Evolutionary conservation across 768 basidiomycete species (phyloP).

Genomic region (Tremella yokohamensis): DNA sequence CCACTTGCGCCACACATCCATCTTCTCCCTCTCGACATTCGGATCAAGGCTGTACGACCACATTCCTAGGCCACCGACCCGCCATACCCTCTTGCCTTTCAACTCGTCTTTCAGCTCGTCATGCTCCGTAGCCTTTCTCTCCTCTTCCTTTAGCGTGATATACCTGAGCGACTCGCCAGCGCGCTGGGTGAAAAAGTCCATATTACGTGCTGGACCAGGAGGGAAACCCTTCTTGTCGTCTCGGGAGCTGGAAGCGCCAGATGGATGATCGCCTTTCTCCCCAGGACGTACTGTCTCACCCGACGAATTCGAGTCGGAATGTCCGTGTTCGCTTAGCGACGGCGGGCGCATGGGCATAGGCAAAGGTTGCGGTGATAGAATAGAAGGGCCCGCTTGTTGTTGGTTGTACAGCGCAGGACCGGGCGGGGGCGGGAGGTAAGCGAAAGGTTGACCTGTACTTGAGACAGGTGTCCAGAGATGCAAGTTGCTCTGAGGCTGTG

Average conservation of each 20-base stretch:
- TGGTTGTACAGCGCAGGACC: background rate
- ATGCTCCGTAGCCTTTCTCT: slow-evolving; percentile 20
- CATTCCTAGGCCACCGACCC: slow-evolving; percentile 38
- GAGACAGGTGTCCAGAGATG: slow-evolving; percentile 40
- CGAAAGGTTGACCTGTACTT: slow-evolving; percentile 7
- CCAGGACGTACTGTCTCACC: slow-evolving; percentile 12
- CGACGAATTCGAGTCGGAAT: slow-evolving; percentile 17
- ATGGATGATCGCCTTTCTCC: background rate
- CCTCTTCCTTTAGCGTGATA: slow-evolving; percentile 24
- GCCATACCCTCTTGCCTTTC: slow-evolving; percentile 36
- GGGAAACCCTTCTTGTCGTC: slow-evolving; percentile 1
- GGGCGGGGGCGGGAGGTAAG: background rate
- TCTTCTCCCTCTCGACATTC: slow-evolving; percentile 25
- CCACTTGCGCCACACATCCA: slow-evolving; percentile 32
- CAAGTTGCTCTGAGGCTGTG: slow-evolving; percentile 33
- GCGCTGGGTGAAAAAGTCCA: slow-evolving; percentile 23
- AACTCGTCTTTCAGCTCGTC: slow-evolving; percentile 34
- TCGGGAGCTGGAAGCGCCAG: slow-evolving; percentile 15
- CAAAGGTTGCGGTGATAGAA: background rate
- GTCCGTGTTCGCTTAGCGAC: background rate
- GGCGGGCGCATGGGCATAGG: slow-evolving; percentile 6
- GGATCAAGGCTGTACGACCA: slow-evolving; percentile 34
- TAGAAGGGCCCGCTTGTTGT: slow-evolving; percentile 2
- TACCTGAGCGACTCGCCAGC: slow-evolving; percentile 31
- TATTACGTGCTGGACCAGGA: background rate